Evolutionary conservation across 345 rosid species (phyloP).

Genomic region (Syzygium oleosum): DNA sequence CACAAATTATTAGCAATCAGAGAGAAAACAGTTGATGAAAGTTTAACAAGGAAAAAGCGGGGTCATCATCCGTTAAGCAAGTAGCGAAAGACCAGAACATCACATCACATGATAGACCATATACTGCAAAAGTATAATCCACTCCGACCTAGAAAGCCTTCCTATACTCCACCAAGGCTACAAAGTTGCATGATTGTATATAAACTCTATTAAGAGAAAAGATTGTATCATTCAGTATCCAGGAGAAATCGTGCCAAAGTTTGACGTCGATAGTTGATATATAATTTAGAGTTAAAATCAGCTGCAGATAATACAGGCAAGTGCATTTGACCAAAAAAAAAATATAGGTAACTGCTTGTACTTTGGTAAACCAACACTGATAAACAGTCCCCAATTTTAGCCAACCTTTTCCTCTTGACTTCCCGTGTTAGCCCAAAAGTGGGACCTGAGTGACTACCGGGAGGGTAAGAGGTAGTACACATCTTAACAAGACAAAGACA

Average conservation of each 20-base stretch:
- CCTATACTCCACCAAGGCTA: neutral
- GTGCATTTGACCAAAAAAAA: too few relatives aligned
- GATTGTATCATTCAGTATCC: neutral
- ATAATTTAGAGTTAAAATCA: neutral
- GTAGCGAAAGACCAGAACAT: neutral
- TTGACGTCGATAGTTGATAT: neutral
- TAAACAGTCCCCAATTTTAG: neutral
- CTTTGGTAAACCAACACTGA: neutral
- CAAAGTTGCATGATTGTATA: neutral
- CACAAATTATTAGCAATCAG: neutral
- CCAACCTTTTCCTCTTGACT: neutral
- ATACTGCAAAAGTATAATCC: neutral
- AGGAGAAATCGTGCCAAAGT: neutral
- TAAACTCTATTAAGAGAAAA: neutral
- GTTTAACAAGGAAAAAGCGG: neutral
- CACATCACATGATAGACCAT: neutral
- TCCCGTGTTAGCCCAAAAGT: neutral
- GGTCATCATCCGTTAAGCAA: neutral
- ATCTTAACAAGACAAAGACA: neutral
- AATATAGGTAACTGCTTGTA: neutral
- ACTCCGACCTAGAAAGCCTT: neutral
- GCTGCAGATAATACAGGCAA: neutral
- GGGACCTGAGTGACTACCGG: neutral
- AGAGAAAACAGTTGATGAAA: neutral
- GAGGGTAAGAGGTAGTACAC: neutral